Evolutionary conservation across 805 yeast species (phyloP).

Genomic region (Clavispora carvajalis): DNA sequence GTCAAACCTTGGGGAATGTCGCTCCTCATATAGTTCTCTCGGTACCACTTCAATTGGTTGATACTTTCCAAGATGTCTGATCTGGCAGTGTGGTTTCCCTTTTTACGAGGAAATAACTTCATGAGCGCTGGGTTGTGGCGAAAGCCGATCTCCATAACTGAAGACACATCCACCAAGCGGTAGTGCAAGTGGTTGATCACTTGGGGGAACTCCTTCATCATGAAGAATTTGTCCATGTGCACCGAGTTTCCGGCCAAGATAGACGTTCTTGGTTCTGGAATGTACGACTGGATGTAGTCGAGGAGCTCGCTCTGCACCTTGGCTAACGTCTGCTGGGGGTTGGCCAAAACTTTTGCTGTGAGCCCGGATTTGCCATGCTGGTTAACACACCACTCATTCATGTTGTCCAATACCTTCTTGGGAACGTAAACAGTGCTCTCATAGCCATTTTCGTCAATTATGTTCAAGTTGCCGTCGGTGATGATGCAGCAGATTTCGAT

Average conservation of each 20-base stretch:
- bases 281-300: constrained; percentile 51
- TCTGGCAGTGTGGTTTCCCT: constrained; percentile 76
- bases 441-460: constrained; percentile 67
- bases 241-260: constrained; percentile 87
- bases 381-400: constrained; percentile 84
- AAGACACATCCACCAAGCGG: constrained; percentile 85
- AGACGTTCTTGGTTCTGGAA: constrained; percentile 52
- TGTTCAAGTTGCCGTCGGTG: constrained; percentile 75
- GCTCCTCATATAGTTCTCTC: constrained; percentile 52
- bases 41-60: constrained; percentile 72
- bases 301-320: constrained; percentile 65
- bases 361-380: constrained; percentile 80
- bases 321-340: constrained; percentile 45
- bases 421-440: constrained; percentile 78
- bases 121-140: constrained; percentile 71
- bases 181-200: constrained; percentile 60
- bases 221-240: constrained; percentile 84
- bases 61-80: constrained; percentile 88
- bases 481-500: constrained; percentile 88
- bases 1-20: background rate
- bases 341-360: constrained; percentile 58
- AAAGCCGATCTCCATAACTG: constrained; percentile 71
- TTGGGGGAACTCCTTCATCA: constrained; percentile 77
- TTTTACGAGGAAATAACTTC: constrained; percentile 55
- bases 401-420: constrained; percentile 52